phyloP scores from a whole-genome alignment of 2,329 filamentous ascomycete species.

The Aspergillus spinulosporus region DNA sequence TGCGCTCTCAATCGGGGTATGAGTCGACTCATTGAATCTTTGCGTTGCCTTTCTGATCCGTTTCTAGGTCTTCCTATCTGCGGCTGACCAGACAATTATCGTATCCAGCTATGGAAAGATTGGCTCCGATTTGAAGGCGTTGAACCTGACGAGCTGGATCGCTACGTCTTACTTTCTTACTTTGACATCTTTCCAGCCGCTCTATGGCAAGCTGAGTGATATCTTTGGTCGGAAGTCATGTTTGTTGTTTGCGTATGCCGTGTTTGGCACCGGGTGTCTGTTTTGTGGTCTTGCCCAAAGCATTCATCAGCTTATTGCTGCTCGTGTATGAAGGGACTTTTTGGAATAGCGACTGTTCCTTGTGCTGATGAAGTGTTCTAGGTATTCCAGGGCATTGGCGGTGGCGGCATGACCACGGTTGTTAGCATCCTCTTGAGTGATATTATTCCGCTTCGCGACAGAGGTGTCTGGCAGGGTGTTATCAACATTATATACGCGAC shows the following conservation, averaged over 20 bases:
- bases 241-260: constrained; percentile 52
- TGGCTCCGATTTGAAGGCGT: constrained; percentile 70
- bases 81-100: constrained; percentile 74
- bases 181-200: constrained; percentile 70
- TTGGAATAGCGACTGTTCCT: too few relatives aligned
- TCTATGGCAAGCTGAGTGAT: constrained; percentile 62
- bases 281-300: constrained; percentile 61
- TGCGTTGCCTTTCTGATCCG: constrained; percentile 15
- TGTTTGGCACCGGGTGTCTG: constrained; percentile 55
- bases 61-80: constrained; percentile 67
- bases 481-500: constrained; percentile 71
- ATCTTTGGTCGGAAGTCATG: constrained; percentile 59
- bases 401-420: constrained; percentile 70
- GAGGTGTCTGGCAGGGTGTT: constrained; percentile 72
- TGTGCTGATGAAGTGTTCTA: constrained; percentile 19
- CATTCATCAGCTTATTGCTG: constrained; percentile 66
- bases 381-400: constrained; percentile 64
- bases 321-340: constrained; percentile 48
- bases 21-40: constrained; percentile 22
- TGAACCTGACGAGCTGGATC: constrained; percentile 76
- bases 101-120: constrained; percentile 77
- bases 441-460: constrained; percentile 66
- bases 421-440: constrained; percentile 70
- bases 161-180: constrained; percentile 71
- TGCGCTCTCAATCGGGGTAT: constrained; percentile 62